Conservation (phyloP, 352 stramenopile genomes). For the Phytopythium montanum region DNA sequence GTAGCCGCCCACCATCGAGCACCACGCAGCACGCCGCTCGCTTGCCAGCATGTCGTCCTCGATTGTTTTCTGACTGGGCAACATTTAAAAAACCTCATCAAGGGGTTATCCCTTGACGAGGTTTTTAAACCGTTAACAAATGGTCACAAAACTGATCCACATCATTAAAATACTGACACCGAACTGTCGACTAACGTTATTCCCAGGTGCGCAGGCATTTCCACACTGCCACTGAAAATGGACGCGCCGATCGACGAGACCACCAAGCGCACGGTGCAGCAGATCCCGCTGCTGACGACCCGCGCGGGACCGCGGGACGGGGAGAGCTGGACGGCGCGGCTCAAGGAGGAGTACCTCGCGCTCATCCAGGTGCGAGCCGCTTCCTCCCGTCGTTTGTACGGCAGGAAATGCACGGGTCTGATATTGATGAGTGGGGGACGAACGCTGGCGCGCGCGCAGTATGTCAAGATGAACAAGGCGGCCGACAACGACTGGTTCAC, state of each 20-base stretch:
- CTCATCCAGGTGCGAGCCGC: constrained; percentile 57
- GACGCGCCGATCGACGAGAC: constrained; percentile 79
- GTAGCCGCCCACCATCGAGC: too few species aligned
- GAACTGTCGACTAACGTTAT: too few species aligned
- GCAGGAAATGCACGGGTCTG: too few species aligned
- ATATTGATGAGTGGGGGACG: not conserved
- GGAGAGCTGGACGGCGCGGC: constrained; percentile 71
- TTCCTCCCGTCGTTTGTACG: not conserved
- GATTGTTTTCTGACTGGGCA: too few species aligned
- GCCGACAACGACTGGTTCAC: constrained; percentile 90
- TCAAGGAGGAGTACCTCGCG: constrained; percentile 87
- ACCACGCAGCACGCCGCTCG: too few species aligned
- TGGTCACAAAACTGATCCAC: too few species aligned
- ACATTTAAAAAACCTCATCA: too few species aligned
- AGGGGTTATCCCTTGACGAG: too few species aligned
- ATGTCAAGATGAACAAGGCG: constrained; percentile 90
- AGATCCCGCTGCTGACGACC: constrained; percentile 79
- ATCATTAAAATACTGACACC: too few species aligned
- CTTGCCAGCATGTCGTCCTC: too few species aligned
- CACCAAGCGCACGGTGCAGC: constrained; percentile 79
- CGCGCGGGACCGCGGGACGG: constrained; percentile 77
- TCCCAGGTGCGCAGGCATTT: too few species aligned
- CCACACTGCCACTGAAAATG: constrained; percentile 24
- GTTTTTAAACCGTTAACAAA: too few species aligned
- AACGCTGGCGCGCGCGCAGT: constrained; percentile 22